These are phyloP conservation scores for Halteria grandinella DNA, from an alignment of 73 alveolate species.

Conservation along the genomic window DNA sequence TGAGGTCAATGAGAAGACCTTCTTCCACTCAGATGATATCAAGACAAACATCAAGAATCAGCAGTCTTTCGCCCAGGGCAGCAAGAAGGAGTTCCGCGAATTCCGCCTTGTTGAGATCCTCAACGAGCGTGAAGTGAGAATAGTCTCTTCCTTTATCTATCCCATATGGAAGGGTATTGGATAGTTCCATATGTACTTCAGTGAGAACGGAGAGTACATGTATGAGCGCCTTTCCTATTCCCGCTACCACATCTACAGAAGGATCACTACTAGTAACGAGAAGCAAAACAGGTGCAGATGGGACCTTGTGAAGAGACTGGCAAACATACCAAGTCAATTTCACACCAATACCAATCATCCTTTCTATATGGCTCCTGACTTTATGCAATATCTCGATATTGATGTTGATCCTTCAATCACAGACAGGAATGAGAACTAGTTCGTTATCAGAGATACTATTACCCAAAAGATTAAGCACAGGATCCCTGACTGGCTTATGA, in stretches of 20 bases:
- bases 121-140: slow-evolving; percentile 21
- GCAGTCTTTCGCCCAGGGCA: not conserved
- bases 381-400: slow-evolving; percentile 11
- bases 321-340: not conserved
- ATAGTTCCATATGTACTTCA: slow-evolving; percentile 5
- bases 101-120: slow-evolving; percentile 36
- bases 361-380: slow-evolving; percentile 20
- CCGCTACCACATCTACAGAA: not conserved
- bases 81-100: slow-evolving; percentile 39
- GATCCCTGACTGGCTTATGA: slow-evolving; percentile 19
- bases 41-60: slow-evolving; percentile 3
- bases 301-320: slow-evolving; percentile 8
- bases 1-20: slow-evolving; percentile 14
- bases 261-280: no score
- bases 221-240: not conserved
- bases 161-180: slow-evolving; percentile 1
- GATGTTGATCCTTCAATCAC: no score
- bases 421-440: slow-evolving; percentile 3
- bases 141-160: slow-evolving; percentile 12
- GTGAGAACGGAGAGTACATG: slow-evolving; percentile 23
- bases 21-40: slow-evolving; percentile 14
- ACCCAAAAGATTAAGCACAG: slow-evolving; percentile 1
- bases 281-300: slow-evolving; percentile 10
- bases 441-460: slow-evolving; percentile 26
- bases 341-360: not conserved